These are phyloP conservation scores for Colletotrichum melonis DNA, from an alignment of 2,329 filamentous ascomycete genomes.

Conservation along the genomic window DNA sequence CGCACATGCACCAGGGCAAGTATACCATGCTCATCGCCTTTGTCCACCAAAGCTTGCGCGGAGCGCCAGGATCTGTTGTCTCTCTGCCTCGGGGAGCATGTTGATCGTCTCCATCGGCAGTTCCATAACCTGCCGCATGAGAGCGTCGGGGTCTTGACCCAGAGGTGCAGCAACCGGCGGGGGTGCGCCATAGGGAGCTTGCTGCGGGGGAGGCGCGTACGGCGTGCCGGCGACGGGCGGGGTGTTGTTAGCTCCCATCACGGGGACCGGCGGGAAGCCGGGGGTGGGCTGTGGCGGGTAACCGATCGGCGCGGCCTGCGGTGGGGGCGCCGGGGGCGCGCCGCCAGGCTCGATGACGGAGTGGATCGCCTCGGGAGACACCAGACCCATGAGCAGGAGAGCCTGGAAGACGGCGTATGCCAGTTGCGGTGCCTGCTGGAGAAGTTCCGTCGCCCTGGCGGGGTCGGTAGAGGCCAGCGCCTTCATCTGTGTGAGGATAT, in stretches of 20 bases:
- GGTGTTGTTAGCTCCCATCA: constrained; percentile 54
- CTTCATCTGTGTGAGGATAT: constrained; percentile 96
- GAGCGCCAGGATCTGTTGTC: constrained; percentile 82
- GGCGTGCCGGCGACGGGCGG: constrained; percentile 58
- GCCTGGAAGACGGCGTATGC: constrained; percentile 96
- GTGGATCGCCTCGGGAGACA: constrained; percentile 85
- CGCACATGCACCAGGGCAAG: not conserved
- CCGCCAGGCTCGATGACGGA: constrained; percentile 77
- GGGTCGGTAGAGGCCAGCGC: constrained; percentile 85
- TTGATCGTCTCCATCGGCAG: constrained; percentile 86
- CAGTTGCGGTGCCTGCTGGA: constrained; percentile 90
- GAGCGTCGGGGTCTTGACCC: constrained; percentile 72
- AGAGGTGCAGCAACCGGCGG: constrained; percentile 45
- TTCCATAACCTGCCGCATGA: constrained; percentile 84
- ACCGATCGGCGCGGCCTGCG: constrained; percentile 27
- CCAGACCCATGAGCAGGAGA: constrained; percentile 89
- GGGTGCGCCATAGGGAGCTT: constrained; percentile 47
- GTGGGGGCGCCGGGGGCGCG: constrained; percentile 49
- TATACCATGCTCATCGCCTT: constrained; percentile 40
- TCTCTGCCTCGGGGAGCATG: constrained; percentile 78
- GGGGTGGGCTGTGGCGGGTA: constrained; percentile 40
- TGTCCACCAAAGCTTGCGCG: constrained; percentile 70
- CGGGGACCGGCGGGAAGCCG: constrained; percentile 48
- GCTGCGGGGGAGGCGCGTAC: constrained; percentile 58
- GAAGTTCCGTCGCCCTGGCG: constrained; percentile 83